These are phyloP conservation scores for Aspergillus saccharolyticus DNA, from an alignment of 495 filamentous ascomycete species.

Conservation along the genomic window DNA sequence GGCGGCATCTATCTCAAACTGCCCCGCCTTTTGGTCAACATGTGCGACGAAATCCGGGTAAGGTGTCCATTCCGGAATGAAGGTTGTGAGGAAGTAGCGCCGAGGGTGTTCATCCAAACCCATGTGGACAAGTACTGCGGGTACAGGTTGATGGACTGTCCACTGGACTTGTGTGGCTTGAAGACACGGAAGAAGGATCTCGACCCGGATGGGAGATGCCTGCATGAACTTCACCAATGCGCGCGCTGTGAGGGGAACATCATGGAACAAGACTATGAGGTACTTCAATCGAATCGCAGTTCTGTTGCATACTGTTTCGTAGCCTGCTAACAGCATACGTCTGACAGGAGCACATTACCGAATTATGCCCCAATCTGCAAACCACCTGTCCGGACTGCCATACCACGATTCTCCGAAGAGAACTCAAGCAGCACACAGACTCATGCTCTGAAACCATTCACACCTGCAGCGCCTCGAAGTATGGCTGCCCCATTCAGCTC, in stretches of 20 bases:
- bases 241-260: constrained; percentile 48
- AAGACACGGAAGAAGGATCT: constrained; percentile 48
- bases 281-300: constrained; percentile 23
- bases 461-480: constrained; percentile 49
- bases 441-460: constrained; percentile 50
- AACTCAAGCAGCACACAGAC: constrained; percentile 46
- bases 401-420: constrained; percentile 40
- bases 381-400: constrained; percentile 52
- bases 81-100: constrained; percentile 59
- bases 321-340: not conserved
- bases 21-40: constrained; percentile 52
- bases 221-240: constrained; percentile 53
- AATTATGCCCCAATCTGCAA: constrained; percentile 45
- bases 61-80: constrained; percentile 59
- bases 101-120: constrained; percentile 62
- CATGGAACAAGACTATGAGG: constrained; percentile 56
- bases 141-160: constrained; percentile 61
- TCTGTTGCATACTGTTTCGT: not conserved
- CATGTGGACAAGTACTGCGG: constrained; percentile 75
- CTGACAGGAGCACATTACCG: constrained; percentile 43
- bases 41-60: constrained; percentile 73
- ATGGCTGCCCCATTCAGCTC: constrained; percentile 51
- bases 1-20: constrained; percentile 36
- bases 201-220: constrained; percentile 40
- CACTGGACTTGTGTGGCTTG: constrained; percentile 43